Evolutionary conservation across 2,329 filamentous ascomycete species (phyloP), one percentile per base, ranked within the genome.

Genomic region (Aulographum hederae): DNA sequence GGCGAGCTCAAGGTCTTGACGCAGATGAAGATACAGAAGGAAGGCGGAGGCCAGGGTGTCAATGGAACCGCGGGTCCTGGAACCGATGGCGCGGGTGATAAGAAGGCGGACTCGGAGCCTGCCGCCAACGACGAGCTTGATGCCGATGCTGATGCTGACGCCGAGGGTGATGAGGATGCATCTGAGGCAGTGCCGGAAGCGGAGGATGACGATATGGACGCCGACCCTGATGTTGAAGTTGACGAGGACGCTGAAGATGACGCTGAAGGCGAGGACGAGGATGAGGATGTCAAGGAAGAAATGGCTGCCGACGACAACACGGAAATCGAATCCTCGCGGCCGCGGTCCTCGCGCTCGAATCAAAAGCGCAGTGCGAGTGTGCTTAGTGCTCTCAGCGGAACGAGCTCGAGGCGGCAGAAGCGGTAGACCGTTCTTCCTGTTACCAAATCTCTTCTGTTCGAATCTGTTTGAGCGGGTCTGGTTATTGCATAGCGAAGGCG

Each of bases 311-410:
- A 32, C 6, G 21, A 31, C 18, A n/a, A n/a, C 13, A 12, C 31
- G 28, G 36, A 21, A 31, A 34, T 14, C 29, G 30, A 12, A 31
- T 25, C 31, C 26, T 35, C 31, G 20, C 34, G 28, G 14, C 37
- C 28, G 16, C 6, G 6, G 10, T n/a, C 10, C 15, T 31, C 28
- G 18, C 14, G 16, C 18, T 18, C 28, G 28, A 18, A 13, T 1
- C 74, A 78, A 39, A 91, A 91, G 58, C 68, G 82, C 36, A 89
- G 81, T 48, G 80, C 80, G 1, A 91, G 81, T 50, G 79, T 84
- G 19, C 51, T 91, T 32, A 86, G 79, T 49, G 59, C n/a, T n/a
- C n/a, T n/a, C n/a, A n/a, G n/a, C n/a, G n/a, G n/a, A n/a, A n/a
- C n/a, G n/a, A n/a, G n/a, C n/a, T n/a, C n/a, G n/a, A n/a, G n/a